These are phyloP conservation scores for Edaphochlamys debaryana DNA, from an alignment of 139 green algal species.

Conservation along the genomic window DNA sequence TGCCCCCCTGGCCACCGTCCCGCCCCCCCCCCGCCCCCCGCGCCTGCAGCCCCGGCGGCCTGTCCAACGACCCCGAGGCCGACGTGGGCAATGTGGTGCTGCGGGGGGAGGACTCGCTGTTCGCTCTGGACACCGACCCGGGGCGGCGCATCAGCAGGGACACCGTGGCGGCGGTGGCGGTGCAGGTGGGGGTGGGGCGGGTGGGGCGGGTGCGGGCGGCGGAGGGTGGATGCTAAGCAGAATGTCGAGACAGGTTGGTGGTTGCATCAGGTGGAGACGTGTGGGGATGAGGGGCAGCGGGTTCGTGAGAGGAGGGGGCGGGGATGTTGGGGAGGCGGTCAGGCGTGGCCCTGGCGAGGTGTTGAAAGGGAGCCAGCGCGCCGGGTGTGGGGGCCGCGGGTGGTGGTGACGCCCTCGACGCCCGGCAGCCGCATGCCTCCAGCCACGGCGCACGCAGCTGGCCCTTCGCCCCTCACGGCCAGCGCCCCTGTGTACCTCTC, in stretches of 20 bases:
- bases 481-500: too few species aligned
- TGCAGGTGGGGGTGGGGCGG: background rate
- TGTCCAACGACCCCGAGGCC: constrained; percentile 61
- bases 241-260: too few species aligned
- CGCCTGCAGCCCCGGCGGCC: constrained; percentile 58
- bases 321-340: background rate
- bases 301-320: too few species aligned
- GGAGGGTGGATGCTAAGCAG: background rate
- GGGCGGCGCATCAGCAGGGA: constrained; percentile 62
- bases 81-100: constrained; percentile 64
- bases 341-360: background rate
- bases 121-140: constrained; percentile 61
- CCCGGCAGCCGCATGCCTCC: too few species aligned
- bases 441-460: too few species aligned
- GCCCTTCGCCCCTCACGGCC: too few species aligned
- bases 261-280: background rate
- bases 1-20: too few species aligned
- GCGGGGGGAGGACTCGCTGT: constrained; percentile 64
- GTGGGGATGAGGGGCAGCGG: background rate
- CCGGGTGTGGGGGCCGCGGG: too few species aligned
- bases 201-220: background rate
- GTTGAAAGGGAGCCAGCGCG: too few species aligned
- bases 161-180: constrained; percentile 58
- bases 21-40: background rate
- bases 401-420: too few species aligned